Base-by-base conservation (phyloP, 2,329 filamentous ascomycete genomes). In the Sporothrix dimorphospora region DNA sequence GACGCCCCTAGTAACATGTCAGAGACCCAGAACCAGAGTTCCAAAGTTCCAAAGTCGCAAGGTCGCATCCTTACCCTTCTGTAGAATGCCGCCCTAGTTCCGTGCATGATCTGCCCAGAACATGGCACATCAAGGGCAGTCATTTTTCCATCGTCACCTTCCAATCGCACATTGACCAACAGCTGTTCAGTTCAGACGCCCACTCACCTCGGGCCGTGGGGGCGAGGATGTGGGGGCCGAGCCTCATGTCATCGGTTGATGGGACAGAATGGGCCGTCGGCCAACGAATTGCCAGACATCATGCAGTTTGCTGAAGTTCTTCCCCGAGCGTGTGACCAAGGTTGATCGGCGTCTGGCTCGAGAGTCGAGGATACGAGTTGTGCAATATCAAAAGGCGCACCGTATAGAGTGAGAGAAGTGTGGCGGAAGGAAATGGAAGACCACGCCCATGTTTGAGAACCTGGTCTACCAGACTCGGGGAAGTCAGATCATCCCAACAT, bases 81-180 rank as follows among this genome's bases (percentile, higher is more conserved):
- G 24, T 16, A 34, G 34, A 34, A n/a, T 55, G 47, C 47, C 47
- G 42, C 27, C 42, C 63, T 30, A 34, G 38, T 55, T 34, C 55
- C 42, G 57, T 61, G 69, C 53, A 42, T 63, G 69, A 70, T 70
- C 57, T 65, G 68, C 55, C 40, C 24, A 24, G 16, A 24, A 24
- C 19, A 55, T 34, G 38, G 55, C 51, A 61, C 34, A 38, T 27
- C 19, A 11, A 40, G 63, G 14, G 49, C 47, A 21, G 47, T 21
- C n/a, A 24, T 14, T 30, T 16, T 27, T 9, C 9, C 59, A n/a
- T 34, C 14, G 30, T 68, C n/a, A 9, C 19, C 19, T 24, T 27
- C 6, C 21, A 45, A 14, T 47, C 19, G 21, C 21, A 49, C 27
- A 12, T 30, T 34, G 38, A 19, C 21, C 21, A 27, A 12, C n/a